These are phyloP conservation scores for Durio zibethinus DNA, from an alignment of 345 rosid species.

Conservation along the genomic window DNA sequence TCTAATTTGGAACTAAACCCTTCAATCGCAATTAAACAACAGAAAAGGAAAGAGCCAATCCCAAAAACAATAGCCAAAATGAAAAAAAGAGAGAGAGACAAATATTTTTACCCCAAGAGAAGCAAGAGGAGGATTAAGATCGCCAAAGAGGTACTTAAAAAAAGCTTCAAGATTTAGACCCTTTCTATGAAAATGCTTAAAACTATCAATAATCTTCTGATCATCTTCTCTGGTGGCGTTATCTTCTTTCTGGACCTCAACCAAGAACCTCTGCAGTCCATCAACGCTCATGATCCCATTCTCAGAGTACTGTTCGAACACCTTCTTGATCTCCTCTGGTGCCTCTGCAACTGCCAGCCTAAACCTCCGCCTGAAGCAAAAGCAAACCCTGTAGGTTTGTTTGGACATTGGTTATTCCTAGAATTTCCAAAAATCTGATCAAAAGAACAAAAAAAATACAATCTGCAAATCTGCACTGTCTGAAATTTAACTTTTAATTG, in stretches of 20 bases:
- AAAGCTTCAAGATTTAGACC: slow-evolving; percentile 58
- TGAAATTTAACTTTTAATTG: not conserved
- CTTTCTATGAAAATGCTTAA: slow-evolving; percentile 43
- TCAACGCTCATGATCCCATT: slow-evolving; percentile 53
- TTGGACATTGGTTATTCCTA: slow-evolving; percentile 38
- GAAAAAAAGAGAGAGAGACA: not conserved
- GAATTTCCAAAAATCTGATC: not conserved
- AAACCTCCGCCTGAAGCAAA: slow-evolving; percentile 44
- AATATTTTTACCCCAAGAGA: slow-evolving; percentile 38
- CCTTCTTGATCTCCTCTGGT: slow-evolving; percentile 49
- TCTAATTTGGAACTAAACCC: not conserved
- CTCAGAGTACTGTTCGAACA: slow-evolving; percentile 55
- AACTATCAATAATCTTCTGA: slow-evolving; percentile 45
- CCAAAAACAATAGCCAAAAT: not conserved
- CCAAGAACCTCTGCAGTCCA: slow-evolving; percentile 51
- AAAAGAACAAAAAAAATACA: not conserved
- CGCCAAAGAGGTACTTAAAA: slow-evolving; percentile 56
- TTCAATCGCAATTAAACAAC: not conserved
- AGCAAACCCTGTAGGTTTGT: slow-evolving; percentile 46
- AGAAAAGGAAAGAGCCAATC: slow-evolving; percentile 1
- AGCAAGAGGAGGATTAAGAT: slow-evolving; percentile 47
- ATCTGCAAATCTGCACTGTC: not conserved
- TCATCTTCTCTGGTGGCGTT: slow-evolving; percentile 54
- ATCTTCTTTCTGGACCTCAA: slow-evolving; percentile 55
- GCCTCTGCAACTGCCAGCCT: slow-evolving; percentile 46